Evolutionary conservation across 192 early-diverging fungal species (phyloP).

Genomic region (Chytriomyces hyalinus): DNA sequence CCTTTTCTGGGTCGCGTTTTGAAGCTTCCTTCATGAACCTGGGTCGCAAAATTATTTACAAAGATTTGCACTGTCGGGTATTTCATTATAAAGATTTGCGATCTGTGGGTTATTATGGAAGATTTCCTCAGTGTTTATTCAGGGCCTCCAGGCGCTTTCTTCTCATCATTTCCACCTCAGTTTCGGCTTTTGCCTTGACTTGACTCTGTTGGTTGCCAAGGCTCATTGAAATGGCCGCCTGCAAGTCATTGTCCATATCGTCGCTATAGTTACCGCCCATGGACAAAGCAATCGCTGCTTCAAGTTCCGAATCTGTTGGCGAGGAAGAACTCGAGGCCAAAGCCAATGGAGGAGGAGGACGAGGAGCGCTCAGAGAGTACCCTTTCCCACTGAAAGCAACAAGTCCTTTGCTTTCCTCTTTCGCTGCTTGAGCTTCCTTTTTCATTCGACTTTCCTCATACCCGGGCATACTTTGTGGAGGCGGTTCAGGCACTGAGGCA

Average conservation of each 20-base stretch:
- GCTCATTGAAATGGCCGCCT: constrained; percentile 18
- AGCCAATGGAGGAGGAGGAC: neutral
- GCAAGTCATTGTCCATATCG: neutral
- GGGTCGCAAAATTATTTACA: no score
- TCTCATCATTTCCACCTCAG: constrained; percentile 27
- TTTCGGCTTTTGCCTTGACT: constrained; percentile 14
- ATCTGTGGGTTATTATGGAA: neutral
- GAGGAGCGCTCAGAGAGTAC: constrained; percentile 12
- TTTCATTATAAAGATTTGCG: no score
- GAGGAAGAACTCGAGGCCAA: neutral
- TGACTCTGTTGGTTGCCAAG: neutral
- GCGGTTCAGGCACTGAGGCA: constrained; percentile 38
- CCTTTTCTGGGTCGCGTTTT: no score
- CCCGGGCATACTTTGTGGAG: neutral
- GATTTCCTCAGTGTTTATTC: no score
- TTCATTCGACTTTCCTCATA: neutral
- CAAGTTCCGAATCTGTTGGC: constrained; percentile 18
- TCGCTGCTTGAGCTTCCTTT: neutral
- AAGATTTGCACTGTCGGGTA: no score
- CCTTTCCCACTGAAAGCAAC: constrained; percentile 30
- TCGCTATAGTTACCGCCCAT: neutral
- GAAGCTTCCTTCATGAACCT: no score
- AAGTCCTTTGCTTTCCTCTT: neutral
- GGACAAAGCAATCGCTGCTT: constrained; percentile 29
- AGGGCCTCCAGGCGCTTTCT: no score